phyloP scores from a whole-genome alignment of 2,329 filamentous ascomycete genomes.

The Arthrobotrys pseudoclavata region DNA sequence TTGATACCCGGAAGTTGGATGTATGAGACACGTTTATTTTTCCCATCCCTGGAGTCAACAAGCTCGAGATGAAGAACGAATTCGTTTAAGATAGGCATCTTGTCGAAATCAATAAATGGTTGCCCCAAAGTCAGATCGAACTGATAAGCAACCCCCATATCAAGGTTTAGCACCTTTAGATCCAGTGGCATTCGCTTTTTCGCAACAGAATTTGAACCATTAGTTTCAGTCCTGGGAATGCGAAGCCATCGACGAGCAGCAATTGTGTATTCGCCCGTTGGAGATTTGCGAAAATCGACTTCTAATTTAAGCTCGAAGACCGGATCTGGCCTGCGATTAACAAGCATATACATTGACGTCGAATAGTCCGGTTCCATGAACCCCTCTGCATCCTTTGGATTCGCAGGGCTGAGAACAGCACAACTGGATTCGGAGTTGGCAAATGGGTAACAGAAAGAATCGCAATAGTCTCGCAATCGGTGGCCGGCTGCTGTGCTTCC shows the following conservation, averaged over 20 bases:
- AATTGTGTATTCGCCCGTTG: constrained; percentile 58
- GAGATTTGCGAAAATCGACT: constrained; percentile 60
- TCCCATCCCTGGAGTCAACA: constrained; percentile 60
- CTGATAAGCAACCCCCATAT: constrained; percentile 62
- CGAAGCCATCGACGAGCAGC: constrained; percentile 60
- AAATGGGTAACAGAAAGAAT: constrained; percentile 1
- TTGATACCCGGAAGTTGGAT: constrained; percentile 62
- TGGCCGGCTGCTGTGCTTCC: constrained; percentile 48
- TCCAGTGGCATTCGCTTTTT: constrained; percentile 61
- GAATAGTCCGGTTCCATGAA: constrained; percentile 55
- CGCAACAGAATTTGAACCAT: constrained; percentile 17
- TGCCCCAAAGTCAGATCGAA: constrained; percentile 61
- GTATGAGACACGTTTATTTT: constrained; percentile 61
- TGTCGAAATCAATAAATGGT: constrained; percentile 55
- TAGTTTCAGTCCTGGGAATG: constrained; percentile 27
- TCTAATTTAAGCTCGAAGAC: constrained; percentile 57
- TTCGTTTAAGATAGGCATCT: constrained; percentile 62
- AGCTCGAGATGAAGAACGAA: constrained; percentile 61
- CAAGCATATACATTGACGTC: constrained; percentile 49
- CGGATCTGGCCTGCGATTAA: constrained; percentile 43
- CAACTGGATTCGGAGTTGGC: background rate
- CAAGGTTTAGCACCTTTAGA: constrained; percentile 62
- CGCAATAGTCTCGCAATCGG: constrained; percentile 34
- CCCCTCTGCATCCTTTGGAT: constrained; percentile 20
- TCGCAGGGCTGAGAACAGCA: constrained; percentile 29